These are phyloP conservation scores for Arachis hypogaea DNA, from an alignment of 306 rosid genomes.

Conservation along the genomic window DNA sequence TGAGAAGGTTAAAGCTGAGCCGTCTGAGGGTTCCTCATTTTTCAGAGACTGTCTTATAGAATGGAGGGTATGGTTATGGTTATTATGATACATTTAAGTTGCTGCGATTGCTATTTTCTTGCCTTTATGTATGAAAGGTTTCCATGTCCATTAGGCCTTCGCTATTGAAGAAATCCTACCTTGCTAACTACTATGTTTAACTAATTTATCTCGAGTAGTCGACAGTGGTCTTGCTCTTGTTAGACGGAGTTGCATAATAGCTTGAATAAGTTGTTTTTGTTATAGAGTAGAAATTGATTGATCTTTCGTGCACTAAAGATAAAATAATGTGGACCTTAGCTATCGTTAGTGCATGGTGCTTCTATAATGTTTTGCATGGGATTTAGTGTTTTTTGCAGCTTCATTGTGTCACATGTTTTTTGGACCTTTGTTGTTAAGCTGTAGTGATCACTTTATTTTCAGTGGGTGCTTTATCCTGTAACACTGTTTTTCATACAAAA, in stretches of 20 bases:
- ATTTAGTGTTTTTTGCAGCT: neutral
- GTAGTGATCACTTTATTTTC: no score
- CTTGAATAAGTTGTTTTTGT: neutral
- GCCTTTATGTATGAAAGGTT: neutral
- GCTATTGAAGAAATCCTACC: conserved; percentile 2
- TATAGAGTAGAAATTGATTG: neutral
- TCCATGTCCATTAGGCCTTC: neutral
- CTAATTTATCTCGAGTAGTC: neutral
- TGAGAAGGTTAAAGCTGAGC: conserved; percentile 65
- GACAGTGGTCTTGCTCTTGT: neutral
- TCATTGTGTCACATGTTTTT: neutral
- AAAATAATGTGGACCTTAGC: neutral
- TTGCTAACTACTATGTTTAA: neutral
- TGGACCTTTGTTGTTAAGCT: no score
- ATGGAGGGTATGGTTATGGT: conserved; percentile 71
- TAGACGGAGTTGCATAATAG: neutral
- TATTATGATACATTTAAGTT: neutral
- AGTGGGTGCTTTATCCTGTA: no score
- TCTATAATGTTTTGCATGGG: neutral
- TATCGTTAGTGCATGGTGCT: neutral
- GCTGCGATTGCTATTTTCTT: neutral
- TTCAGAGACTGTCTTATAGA: conserved; percentile 83
- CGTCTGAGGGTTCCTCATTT: conserved; percentile 81
- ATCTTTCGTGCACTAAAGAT: neutral
- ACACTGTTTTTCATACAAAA: neutral